phyloP scores from a whole-genome alignment of 192 early-diverging fungal species.

The Coemansia erecta region DNA sequence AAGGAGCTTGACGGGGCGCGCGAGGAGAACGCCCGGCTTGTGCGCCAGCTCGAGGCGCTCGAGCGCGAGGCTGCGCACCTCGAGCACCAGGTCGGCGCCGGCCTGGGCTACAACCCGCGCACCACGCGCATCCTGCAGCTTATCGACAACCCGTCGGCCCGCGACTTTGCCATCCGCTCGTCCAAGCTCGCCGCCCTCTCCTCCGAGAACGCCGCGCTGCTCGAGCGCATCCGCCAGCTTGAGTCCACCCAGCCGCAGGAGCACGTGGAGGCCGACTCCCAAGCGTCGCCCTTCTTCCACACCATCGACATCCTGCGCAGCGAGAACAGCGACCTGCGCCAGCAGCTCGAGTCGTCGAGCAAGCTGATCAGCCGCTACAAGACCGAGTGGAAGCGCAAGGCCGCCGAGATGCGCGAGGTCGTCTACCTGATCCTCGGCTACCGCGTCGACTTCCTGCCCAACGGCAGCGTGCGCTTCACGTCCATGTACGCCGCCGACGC shows the following conservation, averaged over 20 bases:
- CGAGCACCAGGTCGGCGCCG: constrained; percentile 63
- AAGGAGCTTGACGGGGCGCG: constrained; percentile 16
- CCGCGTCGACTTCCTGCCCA: constrained; percentile 62
- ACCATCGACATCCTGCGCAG: constrained; percentile 55
- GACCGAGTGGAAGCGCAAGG: constrained; percentile 51
- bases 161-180: constrained; percentile 68
- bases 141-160: constrained; percentile 72
- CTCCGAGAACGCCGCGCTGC: constrained; percentile 67
- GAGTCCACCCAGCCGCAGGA: too few relatives aligned
- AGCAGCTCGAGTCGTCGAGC: constrained; percentile 60
- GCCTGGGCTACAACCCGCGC: constrained; percentile 57
- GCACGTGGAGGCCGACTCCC: not conserved
- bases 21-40: constrained; percentile 14
- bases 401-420: constrained; percentile 70
- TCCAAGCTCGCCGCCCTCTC: constrained; percentile 62
- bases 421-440: constrained; percentile 74
- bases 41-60: constrained; percentile 31
- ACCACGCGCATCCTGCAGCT: constrained; percentile 68
- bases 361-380: constrained; percentile 54
- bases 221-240: constrained; percentile 41
- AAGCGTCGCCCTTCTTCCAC: constrained; percentile 25
- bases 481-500: constrained; percentile 63
- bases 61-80: constrained; percentile 58
- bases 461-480: constrained; percentile 71
- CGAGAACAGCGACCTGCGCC: constrained; percentile 56